Conservation (phyloP, 208 protist species). For the Phytomonas sp. region DNA sequence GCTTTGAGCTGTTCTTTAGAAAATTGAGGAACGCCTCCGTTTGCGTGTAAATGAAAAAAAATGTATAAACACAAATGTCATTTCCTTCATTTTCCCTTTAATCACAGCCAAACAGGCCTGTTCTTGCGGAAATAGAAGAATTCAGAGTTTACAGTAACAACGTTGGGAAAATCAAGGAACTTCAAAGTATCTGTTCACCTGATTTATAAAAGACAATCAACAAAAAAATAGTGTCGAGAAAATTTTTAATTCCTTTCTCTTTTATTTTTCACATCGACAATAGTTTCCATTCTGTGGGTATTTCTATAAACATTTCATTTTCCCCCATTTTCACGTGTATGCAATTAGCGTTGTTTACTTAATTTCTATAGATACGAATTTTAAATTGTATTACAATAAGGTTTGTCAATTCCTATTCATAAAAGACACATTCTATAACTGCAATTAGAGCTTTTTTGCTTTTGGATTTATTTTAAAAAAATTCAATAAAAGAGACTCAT, state of each 20-base stretch:
- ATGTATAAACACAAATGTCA: background rate
- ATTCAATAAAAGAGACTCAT: too few relatives aligned
- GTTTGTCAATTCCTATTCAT: background rate
- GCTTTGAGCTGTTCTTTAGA: too few relatives aligned
- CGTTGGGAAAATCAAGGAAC: background rate
- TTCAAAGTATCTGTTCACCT: background rate
- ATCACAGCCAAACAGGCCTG: background rate
- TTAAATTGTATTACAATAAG: constrained; percentile 3
- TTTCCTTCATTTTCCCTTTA: background rate
- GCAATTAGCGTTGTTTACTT: constrained; percentile 2
- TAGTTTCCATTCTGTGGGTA: too few relatives aligned
- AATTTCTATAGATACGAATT: constrained; percentile 9
- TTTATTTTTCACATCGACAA: background rate
- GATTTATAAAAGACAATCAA: too few relatives aligned
- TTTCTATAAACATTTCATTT: too few relatives aligned
- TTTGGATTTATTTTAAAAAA: too few relatives aligned
- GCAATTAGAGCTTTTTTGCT: too few relatives aligned
- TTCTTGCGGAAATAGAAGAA: background rate
- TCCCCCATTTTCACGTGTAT: background rate
- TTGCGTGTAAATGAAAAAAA: background rate
- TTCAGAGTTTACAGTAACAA: background rate
- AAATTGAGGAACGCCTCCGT: background rate
- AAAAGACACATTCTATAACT: background rate
- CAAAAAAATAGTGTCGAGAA: too few relatives aligned
- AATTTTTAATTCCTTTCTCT: constrained; percentile 9